These are phyloP conservation scores for Neurospora sp. DNA, from an alignment of 495 filamentous ascomycete genomes.

Conservation along the genomic window DNA sequence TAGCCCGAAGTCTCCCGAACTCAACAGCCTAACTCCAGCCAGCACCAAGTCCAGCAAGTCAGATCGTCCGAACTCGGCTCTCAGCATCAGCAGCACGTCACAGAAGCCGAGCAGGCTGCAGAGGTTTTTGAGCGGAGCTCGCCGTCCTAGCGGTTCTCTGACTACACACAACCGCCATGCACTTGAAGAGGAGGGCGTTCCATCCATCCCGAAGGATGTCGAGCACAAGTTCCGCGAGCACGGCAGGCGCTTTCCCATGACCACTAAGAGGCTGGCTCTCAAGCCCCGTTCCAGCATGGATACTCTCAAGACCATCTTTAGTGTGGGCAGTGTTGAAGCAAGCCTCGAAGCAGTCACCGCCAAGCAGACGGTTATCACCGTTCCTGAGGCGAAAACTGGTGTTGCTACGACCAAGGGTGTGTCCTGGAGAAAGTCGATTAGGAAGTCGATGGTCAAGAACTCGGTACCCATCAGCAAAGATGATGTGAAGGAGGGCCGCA, in stretches of 20 bases:
- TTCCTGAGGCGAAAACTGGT: slow-evolving; percentile 1
- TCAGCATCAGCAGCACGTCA: slow-evolving; percentile 24
- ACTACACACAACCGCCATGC: slow-evolving; percentile 23
- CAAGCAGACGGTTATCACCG: slow-evolving; percentile 3
- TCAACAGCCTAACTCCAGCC: slow-evolving; percentile 12
- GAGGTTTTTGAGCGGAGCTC: slow-evolving; percentile 28
- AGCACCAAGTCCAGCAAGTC: slow-evolving; percentile 19
- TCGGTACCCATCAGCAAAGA: slow-evolving; percentile 18
- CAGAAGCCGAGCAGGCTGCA: slow-evolving; percentile 30
- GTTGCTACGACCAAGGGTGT: slow-evolving; percentile 9
- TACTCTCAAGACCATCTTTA: slow-evolving; percentile 33
- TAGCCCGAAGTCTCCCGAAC: slow-evolving; percentile 13
- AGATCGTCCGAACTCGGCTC: slow-evolving; percentile 16
- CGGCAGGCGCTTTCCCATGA: slow-evolving; percentile 15
- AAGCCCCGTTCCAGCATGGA: slow-evolving; percentile 27
- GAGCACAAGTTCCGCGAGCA: slow-evolving; percentile 28
- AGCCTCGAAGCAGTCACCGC: slow-evolving; percentile 18
- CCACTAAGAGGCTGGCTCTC: slow-evolving; percentile 24
- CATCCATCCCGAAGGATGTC: slow-evolving; percentile 23
- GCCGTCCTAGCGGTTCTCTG: slow-evolving; percentile 15
- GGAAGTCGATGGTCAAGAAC: slow-evolving; percentile 27
- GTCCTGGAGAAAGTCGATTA: slow-evolving; percentile 19
- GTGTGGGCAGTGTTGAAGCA: slow-evolving; percentile 26
- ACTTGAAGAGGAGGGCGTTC: slow-evolving; percentile 18
- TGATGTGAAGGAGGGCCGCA: background rate